phyloP scores from a whole-genome alignment of 2,329 filamentous ascomycete genomes.

The Calonectria crousiana region DNA sequence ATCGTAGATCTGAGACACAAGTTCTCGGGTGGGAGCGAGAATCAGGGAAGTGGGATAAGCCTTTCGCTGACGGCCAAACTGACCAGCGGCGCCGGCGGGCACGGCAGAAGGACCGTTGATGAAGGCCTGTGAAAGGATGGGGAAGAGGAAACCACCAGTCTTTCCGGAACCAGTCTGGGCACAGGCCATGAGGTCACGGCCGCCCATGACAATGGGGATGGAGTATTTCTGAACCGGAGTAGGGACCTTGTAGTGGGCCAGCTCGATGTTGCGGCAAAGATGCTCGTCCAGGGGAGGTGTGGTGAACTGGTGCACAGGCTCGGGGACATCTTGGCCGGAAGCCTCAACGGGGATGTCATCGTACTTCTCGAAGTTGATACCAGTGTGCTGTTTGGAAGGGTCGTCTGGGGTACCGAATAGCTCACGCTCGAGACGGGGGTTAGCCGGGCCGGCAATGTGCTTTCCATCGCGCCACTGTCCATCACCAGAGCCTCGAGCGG shows the following conservation, averaged over 20 bases:
- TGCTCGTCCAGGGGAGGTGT: slow-evolving; percentile 97
- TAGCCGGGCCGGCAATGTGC: slow-evolving; percentile 90
- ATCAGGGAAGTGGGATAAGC: slow-evolving; percentile 97
- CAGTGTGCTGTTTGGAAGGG: slow-evolving; percentile 93
- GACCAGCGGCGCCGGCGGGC: slow-evolving; percentile 73
- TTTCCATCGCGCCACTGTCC: slow-evolving; percentile 98
- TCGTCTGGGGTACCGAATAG: slow-evolving; percentile 94
- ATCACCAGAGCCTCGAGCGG: slow-evolving; percentile 87
- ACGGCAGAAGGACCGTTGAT: slow-evolving; percentile 83
- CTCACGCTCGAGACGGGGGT: slow-evolving; percentile 92
- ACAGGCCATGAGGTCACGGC: slow-evolving; percentile 99
- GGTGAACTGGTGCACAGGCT: slow-evolving; percentile 89
- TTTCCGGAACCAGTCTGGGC: slow-evolving; percentile 99
- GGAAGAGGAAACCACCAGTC: slow-evolving; percentile 99
- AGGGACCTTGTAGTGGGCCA: slow-evolving; percentile 94
- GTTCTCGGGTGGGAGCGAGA: slow-evolving; percentile 95
- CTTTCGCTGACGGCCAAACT: slow-evolving; percentile 95
- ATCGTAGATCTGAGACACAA: slow-evolving; percentile 98
- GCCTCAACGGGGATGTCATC: slow-evolving; percentile 99
- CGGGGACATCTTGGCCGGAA: slow-evolving; percentile 92
- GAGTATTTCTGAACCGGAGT: slow-evolving; percentile 99
- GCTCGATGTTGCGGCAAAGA: slow-evolving; percentile 90
- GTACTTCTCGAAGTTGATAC: slow-evolving; percentile 99
- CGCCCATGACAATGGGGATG: slow-evolving; percentile 97
- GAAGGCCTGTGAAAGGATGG: slow-evolving; percentile 98